Percentiles rank a stretch among this genome's conserved stretches.
phyloP scores from a whole-genome alignment of 1,139 yeast genomes.

The Yamadazyma jaroonii region DNA sequence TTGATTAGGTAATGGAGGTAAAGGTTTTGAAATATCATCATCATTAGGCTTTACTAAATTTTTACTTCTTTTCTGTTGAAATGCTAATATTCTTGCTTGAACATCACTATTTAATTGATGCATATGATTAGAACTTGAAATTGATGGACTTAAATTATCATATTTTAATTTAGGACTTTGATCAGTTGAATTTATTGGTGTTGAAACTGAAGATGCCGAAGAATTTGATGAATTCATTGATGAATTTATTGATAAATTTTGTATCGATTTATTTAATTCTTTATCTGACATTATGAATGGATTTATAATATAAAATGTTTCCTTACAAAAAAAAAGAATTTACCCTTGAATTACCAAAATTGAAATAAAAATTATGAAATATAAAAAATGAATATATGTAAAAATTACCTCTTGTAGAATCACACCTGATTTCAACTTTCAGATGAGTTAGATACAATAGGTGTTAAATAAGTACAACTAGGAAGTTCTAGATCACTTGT shows the following conservation, averaged over 20 bases:
- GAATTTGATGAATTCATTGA: not conserved
- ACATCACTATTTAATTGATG: conserved; percentile 55
- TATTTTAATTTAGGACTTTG: conserved; percentile 10
- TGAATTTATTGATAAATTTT: conserved; percentile 4
- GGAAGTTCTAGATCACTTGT: too few species aligned
- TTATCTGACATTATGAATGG: conserved; percentile 1
- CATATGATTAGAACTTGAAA: conserved; percentile 6
- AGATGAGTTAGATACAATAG: too few species aligned
- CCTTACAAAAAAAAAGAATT: too few species aligned
- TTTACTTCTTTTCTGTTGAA: conserved; percentile 62
- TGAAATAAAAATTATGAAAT: too few species aligned
- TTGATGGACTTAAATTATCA: conserved; percentile 6
- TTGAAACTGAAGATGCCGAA: conserved; percentile 1
- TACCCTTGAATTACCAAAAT: too few species aligned
- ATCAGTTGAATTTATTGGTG: conserved; percentile 8
- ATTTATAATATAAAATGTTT: conserved; percentile 1
- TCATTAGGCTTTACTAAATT: not conserved
- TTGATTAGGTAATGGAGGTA: conserved; percentile 16
- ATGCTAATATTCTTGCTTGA: conserved; percentile 73
- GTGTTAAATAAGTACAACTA: too few species aligned
- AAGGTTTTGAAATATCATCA: conserved; percentile 7
- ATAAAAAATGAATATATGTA: too few species aligned
- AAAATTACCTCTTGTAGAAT: too few species aligned
- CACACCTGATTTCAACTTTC: too few species aligned
- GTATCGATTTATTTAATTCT: conserved; percentile 2